phyloP scores from a whole-genome alignment of 345 rosid species.

The Leavenworthia alabamica region DNA sequence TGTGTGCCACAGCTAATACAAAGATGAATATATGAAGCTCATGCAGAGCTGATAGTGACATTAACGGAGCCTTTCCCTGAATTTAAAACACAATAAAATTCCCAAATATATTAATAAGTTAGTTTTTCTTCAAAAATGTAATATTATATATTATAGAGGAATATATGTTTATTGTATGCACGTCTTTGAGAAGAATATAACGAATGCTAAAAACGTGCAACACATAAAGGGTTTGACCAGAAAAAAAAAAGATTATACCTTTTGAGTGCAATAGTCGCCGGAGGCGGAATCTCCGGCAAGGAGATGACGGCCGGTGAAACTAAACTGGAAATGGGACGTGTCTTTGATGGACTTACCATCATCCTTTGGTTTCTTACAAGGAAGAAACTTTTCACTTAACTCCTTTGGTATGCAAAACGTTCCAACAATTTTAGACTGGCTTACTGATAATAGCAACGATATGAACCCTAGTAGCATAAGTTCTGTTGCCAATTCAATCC shows the following conservation, averaged over 20 bases:
- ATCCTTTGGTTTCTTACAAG: constrained; percentile 38
- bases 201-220: background rate
- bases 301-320: constrained; percentile 48
- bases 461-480: constrained; percentile 88
- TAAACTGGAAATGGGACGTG: constrained; percentile 39
- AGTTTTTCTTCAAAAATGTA: background rate
- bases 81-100: background rate
- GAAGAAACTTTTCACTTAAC: constrained; percentile 46
- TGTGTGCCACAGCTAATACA: constrained; percentile 68
- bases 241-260: constrained; percentile 27
- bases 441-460: constrained; percentile 64
- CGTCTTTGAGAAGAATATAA: constrained; percentile 7
- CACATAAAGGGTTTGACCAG: constrained; percentile 2
- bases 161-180: background rate
- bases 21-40: constrained; percentile 86
- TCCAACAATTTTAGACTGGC: constrained; percentile 42
- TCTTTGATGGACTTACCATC: constrained; percentile 4
- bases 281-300: constrained; percentile 37
- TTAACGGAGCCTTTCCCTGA: constrained; percentile 62
- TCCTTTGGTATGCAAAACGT: constrained; percentile 46
- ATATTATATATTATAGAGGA: background rate
- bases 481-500: constrained; percentile 37
- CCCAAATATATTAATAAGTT: background rate
- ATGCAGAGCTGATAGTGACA: constrained; percentile 61
- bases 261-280: constrained; percentile 24